Evolutionary conservation across 106 monocot species (phyloP).

Genomic region (Apostasia ramifera): DNA sequence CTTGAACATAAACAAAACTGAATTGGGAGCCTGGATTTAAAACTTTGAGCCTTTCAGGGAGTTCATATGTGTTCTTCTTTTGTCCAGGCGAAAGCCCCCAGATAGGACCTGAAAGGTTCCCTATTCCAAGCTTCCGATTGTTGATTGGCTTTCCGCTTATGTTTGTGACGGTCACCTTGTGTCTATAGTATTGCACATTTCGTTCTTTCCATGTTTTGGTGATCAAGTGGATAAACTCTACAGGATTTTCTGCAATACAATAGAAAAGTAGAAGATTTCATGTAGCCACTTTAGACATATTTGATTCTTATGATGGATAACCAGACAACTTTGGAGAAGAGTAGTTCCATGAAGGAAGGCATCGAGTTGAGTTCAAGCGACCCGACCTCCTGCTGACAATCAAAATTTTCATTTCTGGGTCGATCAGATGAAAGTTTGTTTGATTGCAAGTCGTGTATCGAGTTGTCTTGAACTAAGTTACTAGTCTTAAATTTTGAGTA

Average conservation of each 20-base stretch:
- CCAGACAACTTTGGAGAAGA: no score
- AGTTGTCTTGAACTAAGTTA: no score
- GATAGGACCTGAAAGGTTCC: conserved; percentile 49
- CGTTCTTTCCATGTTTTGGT: conserved; percentile 45
- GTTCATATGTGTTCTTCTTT: conserved; percentile 38
- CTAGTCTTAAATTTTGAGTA: no score
- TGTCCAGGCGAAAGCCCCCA: conserved; percentile 54
- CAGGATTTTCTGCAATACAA: conserved; percentile 28
- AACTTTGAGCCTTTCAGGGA: conserved; percentile 49
- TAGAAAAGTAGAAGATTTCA: no score
- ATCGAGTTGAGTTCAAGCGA: no score
- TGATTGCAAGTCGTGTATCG: no score
- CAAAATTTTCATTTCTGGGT: no score
- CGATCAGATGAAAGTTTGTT: no score
- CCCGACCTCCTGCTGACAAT: no score
- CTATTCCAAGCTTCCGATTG: conserved; percentile 40
- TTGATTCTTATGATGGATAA: no score
- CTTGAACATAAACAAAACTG: conserved; percentile 76
- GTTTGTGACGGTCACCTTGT: conserved; percentile 61
- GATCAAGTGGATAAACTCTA: conserved; percentile 66
- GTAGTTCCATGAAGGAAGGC: no score
- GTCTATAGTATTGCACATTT: conserved; percentile 48
- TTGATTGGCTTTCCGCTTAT: conserved; percentile 38
- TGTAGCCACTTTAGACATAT: no score
- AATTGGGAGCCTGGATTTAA: conserved; percentile 35